Base-by-base conservation (phyloP, 805 yeast species). In the Ogataea saltuana region DNA sequence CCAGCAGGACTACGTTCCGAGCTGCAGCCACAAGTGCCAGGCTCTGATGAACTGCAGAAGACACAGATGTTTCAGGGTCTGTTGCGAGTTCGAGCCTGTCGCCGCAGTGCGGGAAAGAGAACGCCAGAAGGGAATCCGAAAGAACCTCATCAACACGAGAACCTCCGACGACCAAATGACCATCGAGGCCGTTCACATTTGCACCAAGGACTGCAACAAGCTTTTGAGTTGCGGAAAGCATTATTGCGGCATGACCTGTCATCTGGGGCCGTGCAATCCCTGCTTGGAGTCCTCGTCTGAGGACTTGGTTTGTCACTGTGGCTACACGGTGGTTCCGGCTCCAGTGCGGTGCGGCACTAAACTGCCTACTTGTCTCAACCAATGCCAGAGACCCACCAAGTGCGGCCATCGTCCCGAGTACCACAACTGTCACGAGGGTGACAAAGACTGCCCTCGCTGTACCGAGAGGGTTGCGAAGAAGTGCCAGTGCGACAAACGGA, bases 301-400 rank as follows among this genome's bases (percentile, higher is more conserved):
- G 15, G 96, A 88, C 59, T 67, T 85, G 52, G 76, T 80, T 3
- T 88, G 96, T 58, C 75, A 83, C 37, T 88, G 96, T 68, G 95
- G 96, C 3, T 71, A 74, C 49, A 88, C 96, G 0, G 74, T 85
- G 3, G 71, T 88, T 5, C 74, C 72, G 16, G 96, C 95, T 0
- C 96, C 96, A 0, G 88, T 87, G 8, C 68, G 96, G 50, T 88
- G 96, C 67, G 96, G 96, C 11, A 78, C 87, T 0, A 70, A 64
- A 33, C 59, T 85, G 25, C 84, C 84, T 4, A 72, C 71, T 9
- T 88, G 96, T 64, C 70, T 68, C 18, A 73, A 76, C 46, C 88
- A 77, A 48, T 88, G 96, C 62, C 63, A 68, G 3, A 69, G 87
- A 38, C 69, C 68, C 1, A 61, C 65, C 25, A 51, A 61, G 0